Evolutionary conservation across 164 flowering plant species (phyloP), one percentile per base, ranked within the genome.

Genomic region (Vitis labrusca): DNA sequence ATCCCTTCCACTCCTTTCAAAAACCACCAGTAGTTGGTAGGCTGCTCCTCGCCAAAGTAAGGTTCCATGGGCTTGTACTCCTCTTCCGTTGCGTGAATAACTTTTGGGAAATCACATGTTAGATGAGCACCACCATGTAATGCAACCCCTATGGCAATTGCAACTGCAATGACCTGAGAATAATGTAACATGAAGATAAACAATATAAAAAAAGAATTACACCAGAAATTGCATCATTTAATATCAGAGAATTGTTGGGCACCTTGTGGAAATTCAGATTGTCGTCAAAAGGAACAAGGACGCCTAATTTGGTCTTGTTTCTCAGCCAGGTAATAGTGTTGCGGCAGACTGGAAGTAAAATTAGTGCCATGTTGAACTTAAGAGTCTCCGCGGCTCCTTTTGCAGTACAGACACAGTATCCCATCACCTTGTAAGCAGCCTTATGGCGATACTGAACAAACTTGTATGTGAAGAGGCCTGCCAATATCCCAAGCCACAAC

Each of bases 311-410:
- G 83, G 92, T 88, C 67, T 75, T 84, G 78, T 78, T 85, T 71
- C 91, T 78, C 6, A 89, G 91, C 88, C 86, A 85, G 8, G 93
- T 89, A 16, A 89, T 83, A 67, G 91, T 86, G 77, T 87, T 86
- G 53, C 93, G 79, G 68, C 93, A 89, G 37, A 89, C 93, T 0
- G 93, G 93, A 1, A 89, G 75, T 15, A 89, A 69, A 65, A 87
- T 80, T 48, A 89, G 70, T 5, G 93, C 93, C 93, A 89, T 89
- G 77, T 89, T 89, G 68, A 89, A 74, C 70, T 89, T 89, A 8
- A 85, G 77, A 0, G 87, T 85, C 77, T 89, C 93, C 0, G 91
- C 89, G 0, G 82, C 88, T 10, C 89, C 93, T 48, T 89, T 87
- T 14, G 91, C 93, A 11, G 77, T 67, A 76, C 83, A 79, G 1